These are phyloP conservation scores for Auricularia sp. DNA, from an alignment of 768 basidiomycete genomes.

Conservation along the genomic window DNA sequence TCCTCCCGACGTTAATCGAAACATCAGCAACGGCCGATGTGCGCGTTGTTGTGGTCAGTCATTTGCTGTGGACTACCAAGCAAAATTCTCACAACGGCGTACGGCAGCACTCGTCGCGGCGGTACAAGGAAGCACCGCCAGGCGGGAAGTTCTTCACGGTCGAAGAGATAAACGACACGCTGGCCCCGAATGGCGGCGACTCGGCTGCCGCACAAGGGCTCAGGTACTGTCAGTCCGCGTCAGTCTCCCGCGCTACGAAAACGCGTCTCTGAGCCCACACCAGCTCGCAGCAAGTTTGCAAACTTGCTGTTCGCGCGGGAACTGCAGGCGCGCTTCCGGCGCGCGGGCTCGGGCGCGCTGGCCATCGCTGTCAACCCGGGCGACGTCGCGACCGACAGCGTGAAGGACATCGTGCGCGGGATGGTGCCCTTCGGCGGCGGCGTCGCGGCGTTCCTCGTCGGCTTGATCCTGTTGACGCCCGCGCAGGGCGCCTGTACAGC, in stretches of 20 bases:
- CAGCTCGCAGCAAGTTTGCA: background rate
- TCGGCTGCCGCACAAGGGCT: background rate
- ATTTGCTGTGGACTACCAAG: conserved; percentile 11
- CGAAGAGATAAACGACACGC: background rate
- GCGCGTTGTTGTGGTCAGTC: background rate
- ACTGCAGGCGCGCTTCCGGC: background rate
- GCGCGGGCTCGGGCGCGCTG: background rate
- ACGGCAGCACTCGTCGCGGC: conserved; percentile 6
- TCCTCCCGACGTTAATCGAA: background rate
- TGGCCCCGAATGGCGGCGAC: background rate
- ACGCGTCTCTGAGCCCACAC: too few species aligned
- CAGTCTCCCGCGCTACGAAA: background rate
- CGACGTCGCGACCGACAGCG: conserved; percentile 18
- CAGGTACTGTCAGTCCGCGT: background rate
- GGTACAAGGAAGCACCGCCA: background rate
- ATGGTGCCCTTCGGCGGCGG: conserved; percentile 6
- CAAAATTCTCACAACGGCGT: background rate
- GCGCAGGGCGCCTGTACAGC: conserved; percentile 16
- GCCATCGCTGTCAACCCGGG: background rate
- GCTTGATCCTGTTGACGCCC: background rate
- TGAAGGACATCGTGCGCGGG: conserved; percentile 15
- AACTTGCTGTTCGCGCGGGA: background rate
- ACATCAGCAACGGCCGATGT: background rate
- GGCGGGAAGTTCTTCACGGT: background rate
- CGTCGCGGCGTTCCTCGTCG: background rate